phyloP scores from a whole-genome alignment of 306 rosid genomes.

The Prunus mongolica region DNA sequence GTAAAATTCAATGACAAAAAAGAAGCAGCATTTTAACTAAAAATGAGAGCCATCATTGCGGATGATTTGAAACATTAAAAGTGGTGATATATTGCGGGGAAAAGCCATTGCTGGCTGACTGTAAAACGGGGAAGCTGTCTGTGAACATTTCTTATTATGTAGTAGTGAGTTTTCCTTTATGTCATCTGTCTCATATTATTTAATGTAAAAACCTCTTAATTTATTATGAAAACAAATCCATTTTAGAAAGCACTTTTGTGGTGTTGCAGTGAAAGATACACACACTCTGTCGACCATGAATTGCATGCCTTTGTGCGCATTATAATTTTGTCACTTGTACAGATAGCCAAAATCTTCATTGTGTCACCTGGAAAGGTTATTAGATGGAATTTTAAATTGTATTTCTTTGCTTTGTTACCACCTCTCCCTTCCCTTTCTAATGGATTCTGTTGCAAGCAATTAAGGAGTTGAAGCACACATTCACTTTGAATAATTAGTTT shows the following conservation, averaged over 20 bases:
- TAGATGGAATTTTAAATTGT: neutral
- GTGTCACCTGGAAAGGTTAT: neutral
- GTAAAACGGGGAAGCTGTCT: conserved; percentile 1
- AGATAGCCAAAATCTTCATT: neutral
- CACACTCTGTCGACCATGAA: neutral
- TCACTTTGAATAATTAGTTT: neutral
- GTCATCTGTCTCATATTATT: neutral
- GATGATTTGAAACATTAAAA: neutral
- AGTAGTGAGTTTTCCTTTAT: neutral
- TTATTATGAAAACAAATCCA: neutral
- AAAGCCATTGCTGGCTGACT: neutral
- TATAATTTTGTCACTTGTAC: neutral
- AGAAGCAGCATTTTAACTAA: neutral
- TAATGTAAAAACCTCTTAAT: neutral
- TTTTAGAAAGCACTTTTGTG: too few species aligned
- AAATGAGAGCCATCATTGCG: neutral
- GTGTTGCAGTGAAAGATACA: neutral
- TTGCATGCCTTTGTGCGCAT: neutral
- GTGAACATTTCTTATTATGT: too few species aligned
- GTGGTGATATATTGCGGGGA: neutral
- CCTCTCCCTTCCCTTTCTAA: neutral
- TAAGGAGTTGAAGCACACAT: neutral
- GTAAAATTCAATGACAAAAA: too few species aligned
- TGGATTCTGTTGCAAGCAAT: neutral
- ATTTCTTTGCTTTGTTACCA: neutral